Percentiles rank a stretch among this genome's conserved stretches.
Evolutionary conservation across 1,284 basidiomycete genomes (phyloP).

Genomic region (Psilocybe mexicana): DNA sequence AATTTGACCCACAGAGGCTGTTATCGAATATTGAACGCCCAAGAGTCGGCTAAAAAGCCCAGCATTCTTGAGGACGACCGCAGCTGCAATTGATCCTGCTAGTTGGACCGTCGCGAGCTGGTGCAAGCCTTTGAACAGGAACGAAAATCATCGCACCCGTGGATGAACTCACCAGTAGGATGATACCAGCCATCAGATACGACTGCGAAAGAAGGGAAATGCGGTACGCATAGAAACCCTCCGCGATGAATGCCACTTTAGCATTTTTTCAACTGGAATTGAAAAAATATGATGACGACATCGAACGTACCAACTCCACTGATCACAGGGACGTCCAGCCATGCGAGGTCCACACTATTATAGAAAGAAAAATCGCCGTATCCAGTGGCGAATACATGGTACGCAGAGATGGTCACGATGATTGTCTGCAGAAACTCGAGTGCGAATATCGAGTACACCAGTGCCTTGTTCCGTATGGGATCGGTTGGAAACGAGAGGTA

Average conservation of each 20-base stretch:
- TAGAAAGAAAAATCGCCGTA: constrained; percentile 11
- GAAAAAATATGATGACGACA: no score
- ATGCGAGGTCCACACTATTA: constrained; percentile 10
- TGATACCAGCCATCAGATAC: constrained; percentile 1
- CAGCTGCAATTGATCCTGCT: constrained; percentile 2
- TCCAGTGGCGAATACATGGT: constrained; percentile 11
- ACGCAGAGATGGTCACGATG: constrained; percentile 13
- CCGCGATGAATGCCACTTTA: constrained; percentile 6
- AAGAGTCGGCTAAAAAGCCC: background rate
- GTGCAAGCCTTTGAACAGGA: background rate
- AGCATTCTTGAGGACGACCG: constrained; percentile 3
- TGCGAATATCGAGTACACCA: constrained; percentile 13
- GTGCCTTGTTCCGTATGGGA: constrained; percentile 11
- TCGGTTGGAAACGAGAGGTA: constrained; percentile 17
- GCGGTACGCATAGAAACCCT: constrained; percentile 7
- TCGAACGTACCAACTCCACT: constrained; percentile 11
- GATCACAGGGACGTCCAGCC: constrained; percentile 14
- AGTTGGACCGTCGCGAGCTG: constrained; percentile 6
- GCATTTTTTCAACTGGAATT: no score
- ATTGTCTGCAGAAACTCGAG: constrained; percentile 13
- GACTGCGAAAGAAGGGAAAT: constrained; percentile 5
- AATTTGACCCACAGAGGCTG: background rate
- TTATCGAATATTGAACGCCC: constrained; percentile 5
- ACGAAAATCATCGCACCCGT: background rate
- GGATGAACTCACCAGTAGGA: background rate